These are phyloP conservation scores for Diaporthe sp. DNA, from an alignment of 2,329 filamentous ascomycete species.

Conservation along the genomic window DNA sequence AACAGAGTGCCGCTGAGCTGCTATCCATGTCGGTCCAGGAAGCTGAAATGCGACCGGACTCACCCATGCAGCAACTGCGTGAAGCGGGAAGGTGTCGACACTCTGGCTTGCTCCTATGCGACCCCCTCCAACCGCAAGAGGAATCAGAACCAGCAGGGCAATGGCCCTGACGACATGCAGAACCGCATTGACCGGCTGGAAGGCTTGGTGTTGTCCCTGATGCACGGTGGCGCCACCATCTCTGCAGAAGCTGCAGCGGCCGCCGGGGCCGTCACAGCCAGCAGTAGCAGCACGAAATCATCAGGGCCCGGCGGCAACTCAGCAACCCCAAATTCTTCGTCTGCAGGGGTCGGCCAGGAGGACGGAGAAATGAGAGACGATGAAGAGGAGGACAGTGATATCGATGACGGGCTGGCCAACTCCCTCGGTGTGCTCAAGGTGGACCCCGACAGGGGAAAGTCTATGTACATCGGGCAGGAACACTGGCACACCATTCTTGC, in stretches of 20 bases:
- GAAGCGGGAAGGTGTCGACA: constrained; percentile 88
- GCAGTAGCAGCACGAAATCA: constrained; percentile 48
- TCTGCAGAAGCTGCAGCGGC: constrained; percentile 52
- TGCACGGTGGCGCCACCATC: constrained; percentile 82
- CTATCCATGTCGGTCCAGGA: constrained; percentile 90
- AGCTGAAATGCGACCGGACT: constrained; percentile 97
- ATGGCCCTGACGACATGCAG: constrained; percentile 94
- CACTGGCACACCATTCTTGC: constrained; percentile 86
- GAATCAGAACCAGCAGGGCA: constrained; percentile 72
- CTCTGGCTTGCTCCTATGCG: constrained; percentile 87
- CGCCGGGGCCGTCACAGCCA: constrained; percentile 48
- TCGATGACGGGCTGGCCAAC: constrained; percentile 77
- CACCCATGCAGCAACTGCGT: constrained; percentile 95
- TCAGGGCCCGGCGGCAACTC: constrained; percentile 53
- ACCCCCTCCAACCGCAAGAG: constrained; percentile 80
- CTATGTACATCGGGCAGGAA: constrained; percentile 85
- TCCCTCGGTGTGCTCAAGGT: constrained; percentile 88
- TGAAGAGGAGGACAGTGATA: constrained; percentile 76
- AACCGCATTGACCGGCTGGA: constrained; percentile 97
- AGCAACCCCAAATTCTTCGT: constrained; percentile 60
- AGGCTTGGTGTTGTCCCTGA: constrained; percentile 90
- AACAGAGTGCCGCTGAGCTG: constrained; percentile 94
- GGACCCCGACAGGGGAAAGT: constrained; percentile 81
- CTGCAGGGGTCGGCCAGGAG: constrained; percentile 66
- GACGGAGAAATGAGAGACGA: constrained; percentile 67